Percentiles rank a stretch among this genome's conserved stretches.
These are phyloP conservation scores for Ceratobasidium theobromae DNA, from an alignment of 1,284 basidiomycete species.

Conservation along the genomic window DNA sequence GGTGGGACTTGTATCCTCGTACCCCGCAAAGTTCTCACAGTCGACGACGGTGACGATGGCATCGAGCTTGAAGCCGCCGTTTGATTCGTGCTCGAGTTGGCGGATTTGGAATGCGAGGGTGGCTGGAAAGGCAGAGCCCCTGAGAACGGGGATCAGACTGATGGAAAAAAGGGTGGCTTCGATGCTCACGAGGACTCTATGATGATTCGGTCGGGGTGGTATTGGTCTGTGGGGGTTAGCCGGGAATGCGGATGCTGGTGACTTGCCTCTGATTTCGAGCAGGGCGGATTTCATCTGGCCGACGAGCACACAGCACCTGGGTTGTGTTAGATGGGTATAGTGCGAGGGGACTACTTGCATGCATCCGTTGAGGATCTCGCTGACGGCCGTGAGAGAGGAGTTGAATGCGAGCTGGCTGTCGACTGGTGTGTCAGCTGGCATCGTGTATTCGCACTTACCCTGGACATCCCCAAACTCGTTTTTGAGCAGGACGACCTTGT, in stretches of 20 bases:
- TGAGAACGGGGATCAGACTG: slow-evolving; percentile 39
- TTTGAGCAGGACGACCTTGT: slow-evolving; percentile 84
- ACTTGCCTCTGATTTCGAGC: slow-evolving; percentile 75
- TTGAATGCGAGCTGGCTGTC: slow-evolving; percentile 85
- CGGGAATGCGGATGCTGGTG: background rate
- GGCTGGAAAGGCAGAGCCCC: slow-evolving; percentile 86
- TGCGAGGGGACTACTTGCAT: slow-evolving; percentile 59
- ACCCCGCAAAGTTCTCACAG: slow-evolving; percentile 85
- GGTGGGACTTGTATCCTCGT: slow-evolving; percentile 85
- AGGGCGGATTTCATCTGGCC: slow-evolving; percentile 89
- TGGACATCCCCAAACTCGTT: slow-evolving; percentile 86
- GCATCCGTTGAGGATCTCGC: slow-evolving; percentile 90
- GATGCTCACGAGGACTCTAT: slow-evolving; percentile 79
- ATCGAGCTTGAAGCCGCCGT: slow-evolving; percentile 76
- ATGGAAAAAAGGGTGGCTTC: background rate
- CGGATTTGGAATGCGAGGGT: slow-evolving; percentile 90
- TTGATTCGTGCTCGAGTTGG: slow-evolving; percentile 76
- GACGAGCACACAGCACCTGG: slow-evolving; percentile 87
- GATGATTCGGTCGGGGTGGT: slow-evolving; percentile 81
- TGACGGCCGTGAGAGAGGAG: slow-evolving; percentile 78
- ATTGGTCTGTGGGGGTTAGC: slow-evolving; percentile 59
- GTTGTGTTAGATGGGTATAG: background rate
- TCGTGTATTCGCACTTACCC: slow-evolving; percentile 48
- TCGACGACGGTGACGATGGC: slow-evolving; percentile 88
- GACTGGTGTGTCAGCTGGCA: slow-evolving; percentile 53